Conservation (phyloP, 2,329 filamentous ascomycete species). For the Diaporthe humulicola region DNA sequence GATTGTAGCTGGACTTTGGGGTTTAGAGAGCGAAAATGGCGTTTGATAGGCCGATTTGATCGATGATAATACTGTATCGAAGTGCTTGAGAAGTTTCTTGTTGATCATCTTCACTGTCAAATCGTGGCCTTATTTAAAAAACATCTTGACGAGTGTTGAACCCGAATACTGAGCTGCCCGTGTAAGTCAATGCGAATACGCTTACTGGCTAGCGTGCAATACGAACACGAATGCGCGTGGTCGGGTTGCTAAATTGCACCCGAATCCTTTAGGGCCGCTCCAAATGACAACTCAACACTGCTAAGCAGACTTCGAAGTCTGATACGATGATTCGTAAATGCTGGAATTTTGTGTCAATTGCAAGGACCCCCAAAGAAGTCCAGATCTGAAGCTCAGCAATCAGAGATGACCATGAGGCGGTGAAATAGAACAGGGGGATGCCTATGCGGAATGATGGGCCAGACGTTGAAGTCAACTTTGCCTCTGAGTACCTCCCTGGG, state of each 20-base stretch:
- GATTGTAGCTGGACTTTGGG: no score
- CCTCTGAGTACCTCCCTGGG: background rate
- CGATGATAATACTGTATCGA: background rate
- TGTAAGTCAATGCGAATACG: slow-evolving; percentile 34
- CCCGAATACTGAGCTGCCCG: slow-evolving; percentile 16
- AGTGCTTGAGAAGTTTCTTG: background rate
- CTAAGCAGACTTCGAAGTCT: background rate
- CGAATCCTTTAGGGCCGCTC: background rate
- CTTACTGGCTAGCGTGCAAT: background rate
- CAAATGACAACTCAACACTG: background rate
- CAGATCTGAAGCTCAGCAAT: background rate
- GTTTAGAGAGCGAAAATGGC: no score
- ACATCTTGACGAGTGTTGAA: background rate
- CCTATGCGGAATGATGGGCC: background rate
- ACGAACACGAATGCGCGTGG: slow-evolving; percentile 31
- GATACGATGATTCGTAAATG: background rate
- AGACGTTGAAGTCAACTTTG: background rate
- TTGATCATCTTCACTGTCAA: background rate
- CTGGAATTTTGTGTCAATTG: no score
- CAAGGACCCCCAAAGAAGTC: background rate
- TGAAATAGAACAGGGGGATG: background rate
- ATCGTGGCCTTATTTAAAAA: background rate
- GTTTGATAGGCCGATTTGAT: no score
- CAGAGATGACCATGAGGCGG: background rate
- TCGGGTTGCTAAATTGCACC: background rate